Percentiles rank a stretch among this genome's conserved stretches.
phyloP scores from a whole-genome alignment of 139 green algal genomes.

The Coccomyxa sp. region DNA sequence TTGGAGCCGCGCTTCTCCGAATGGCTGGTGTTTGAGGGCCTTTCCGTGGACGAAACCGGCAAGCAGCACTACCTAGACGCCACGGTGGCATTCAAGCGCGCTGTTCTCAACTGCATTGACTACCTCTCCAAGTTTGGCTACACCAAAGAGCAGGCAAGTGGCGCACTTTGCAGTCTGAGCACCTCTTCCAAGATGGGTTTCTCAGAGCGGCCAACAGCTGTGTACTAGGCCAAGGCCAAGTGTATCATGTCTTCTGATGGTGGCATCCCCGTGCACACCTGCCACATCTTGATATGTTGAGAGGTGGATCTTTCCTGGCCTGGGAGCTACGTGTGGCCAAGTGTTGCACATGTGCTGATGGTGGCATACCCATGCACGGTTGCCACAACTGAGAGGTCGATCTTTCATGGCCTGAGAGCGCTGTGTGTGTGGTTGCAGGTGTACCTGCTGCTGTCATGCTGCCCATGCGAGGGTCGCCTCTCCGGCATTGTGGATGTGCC shows the following conservation, averaged over 20 bases:
- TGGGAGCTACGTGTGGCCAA: no score
- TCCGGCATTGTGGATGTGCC: conserved; percentile 72
- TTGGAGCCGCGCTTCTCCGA: conserved; percentile 64
- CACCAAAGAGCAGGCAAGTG: conserved; percentile 47
- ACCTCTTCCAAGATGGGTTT: no score
- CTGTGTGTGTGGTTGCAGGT: conserved; percentile 36
- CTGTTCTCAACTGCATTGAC: conserved; percentile 70
- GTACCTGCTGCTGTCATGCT: conserved; percentile 76
- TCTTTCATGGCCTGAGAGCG: no score
- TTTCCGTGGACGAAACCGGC: conserved; percentile 20
- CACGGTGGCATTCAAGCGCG: conserved; percentile 70
- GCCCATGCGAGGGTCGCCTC: conserved; percentile 64
- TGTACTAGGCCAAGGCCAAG: neutral
- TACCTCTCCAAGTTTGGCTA: conserved; percentile 76
- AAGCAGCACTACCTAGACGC: conserved; percentile 75
- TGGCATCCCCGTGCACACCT: neutral
- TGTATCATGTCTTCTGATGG: neutral
- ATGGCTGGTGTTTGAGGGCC: conserved; percentile 75
- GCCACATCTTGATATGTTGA: neutral
- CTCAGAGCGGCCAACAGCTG: neutral
- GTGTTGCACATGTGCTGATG: neutral
- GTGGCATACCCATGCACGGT: neutral
- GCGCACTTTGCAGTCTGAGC: no score
- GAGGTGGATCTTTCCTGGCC: no score
- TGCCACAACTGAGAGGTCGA: neutral